Base-by-base conservation (phyloP, 192 early-diverging fungal genomes). In the Glomus cerebriforme region DNA sequence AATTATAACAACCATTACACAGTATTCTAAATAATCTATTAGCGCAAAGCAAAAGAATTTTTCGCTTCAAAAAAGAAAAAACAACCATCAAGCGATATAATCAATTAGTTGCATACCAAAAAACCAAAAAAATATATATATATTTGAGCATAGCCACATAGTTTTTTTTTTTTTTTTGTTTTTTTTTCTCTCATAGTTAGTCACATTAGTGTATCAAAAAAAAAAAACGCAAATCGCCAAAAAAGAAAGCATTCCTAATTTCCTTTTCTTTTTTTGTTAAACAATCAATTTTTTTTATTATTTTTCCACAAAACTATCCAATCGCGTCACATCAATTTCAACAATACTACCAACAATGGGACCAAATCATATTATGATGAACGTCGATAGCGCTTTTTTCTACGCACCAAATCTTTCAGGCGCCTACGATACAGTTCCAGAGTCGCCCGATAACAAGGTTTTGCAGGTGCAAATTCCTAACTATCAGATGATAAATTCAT, bases 331-430 rank as follows among this genome's bases (percentile, higher is more conserved):
- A 12, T 26, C 37, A 34, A 31, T n/a, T 54, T n/a, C 27, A 62
- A 24, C 45, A 37, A 15, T n/a, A 49, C 32, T 49, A 43, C 24
- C 9, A 59, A 45, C 24, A 77, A 77, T 77, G 75, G 75, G 58
- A n/a, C 75, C 75, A 67, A 77, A 77, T 77, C 62, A 77, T 31
- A 45, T 77, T 49, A 37, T 67, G 43, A 45, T 67, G 73, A 75
- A 75, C 31, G 29, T 73, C 49, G 72, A 73, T 37, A 59, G 75
- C 63, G 24, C 75, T 77, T 66, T 60, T 31, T 67, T 77, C 35
- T 77, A 31, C 45, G 60, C 63, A 43, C 75, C 75, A 47, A 27
- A 64, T 35, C 17, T 66, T 27, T 27, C 60, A 34, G 31, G 26
- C 63, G 34, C 59, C 45, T 77, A 59, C 75, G 59, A 34, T 2